Conservation (phyloP, 2,329 filamentous ascomycete species). For the Cladophialophora chaetospira region DNA sequence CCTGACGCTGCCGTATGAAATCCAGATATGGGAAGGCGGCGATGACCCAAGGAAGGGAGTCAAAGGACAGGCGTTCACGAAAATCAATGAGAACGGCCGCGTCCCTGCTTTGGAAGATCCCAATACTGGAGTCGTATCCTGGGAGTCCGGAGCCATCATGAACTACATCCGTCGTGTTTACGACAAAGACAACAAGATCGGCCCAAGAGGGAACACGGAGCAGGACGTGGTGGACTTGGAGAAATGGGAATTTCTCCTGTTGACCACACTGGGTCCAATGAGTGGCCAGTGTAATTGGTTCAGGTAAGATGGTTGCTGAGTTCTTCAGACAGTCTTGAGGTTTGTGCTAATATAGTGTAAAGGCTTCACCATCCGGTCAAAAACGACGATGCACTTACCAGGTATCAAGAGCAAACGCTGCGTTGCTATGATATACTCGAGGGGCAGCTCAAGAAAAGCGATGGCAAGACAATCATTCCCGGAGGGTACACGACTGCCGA, state of each 20-base stretch:
- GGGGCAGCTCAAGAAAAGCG: conserved; percentile 43
- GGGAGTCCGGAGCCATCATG: conserved; percentile 45
- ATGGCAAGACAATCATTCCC: conserved; percentile 42
- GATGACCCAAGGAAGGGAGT: conserved; percentile 42
- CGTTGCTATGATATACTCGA: conserved; percentile 49
- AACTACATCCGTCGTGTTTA: conserved; percentile 46
- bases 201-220: conserved; percentile 39
- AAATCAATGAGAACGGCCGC: conserved; percentile 50
- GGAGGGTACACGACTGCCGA: conserved; percentile 44
- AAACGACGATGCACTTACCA: conserved; percentile 46
- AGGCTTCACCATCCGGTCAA: conserved; percentile 39
- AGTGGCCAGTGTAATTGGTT: conserved; percentile 47
- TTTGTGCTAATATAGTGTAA: neutral
- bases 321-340: neutral
- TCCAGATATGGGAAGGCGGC: conserved; percentile 48
- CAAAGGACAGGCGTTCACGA: conserved; percentile 43
- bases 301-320: conserved; percentile 26
- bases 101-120: conserved; percentile 43
- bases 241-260: conserved; percentile 50
- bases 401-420: conserved; percentile 45
- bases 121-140: conserved; percentile 42
- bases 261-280: conserved; percentile 48
- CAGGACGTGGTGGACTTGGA: conserved; percentile 49
- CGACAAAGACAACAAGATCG: conserved; percentile 44
- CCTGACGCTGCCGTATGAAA: conserved; percentile 44